Percentiles rank a stretch among this genome's conserved stretches.
These are phyloP conservation scores for Picochlorum sp. DNA, from an alignment of 139 green algal genomes.

Conservation along the genomic window DNA sequence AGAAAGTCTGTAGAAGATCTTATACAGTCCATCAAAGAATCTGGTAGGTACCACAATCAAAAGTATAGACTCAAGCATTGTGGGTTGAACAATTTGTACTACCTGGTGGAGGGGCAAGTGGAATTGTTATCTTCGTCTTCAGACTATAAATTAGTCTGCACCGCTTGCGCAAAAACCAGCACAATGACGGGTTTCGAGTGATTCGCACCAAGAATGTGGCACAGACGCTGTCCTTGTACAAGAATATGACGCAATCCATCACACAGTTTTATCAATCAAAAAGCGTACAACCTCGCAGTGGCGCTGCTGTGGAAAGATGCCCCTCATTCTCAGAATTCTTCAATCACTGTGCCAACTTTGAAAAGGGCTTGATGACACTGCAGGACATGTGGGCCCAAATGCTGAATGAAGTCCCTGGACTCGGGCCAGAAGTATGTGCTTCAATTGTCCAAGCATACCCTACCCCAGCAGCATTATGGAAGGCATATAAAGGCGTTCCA, in stretches of 20 bases:
- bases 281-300: neutral
- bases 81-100: constrained; percentile 50
- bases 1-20: constrained; percentile 64
- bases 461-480: constrained; percentile 32
- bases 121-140: constrained; percentile 19
- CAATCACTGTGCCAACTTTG: neutral
- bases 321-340: neutral
- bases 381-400: constrained; percentile 48
- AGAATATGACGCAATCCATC: constrained; percentile 19
- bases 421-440: constrained; percentile 26
- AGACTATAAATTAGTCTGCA: constrained; percentile 43
- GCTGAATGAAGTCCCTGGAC: constrained; percentile 32
- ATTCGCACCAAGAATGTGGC: constrained; percentile 28
- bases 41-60: constrained; percentile 32
- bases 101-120: constrained; percentile 66
- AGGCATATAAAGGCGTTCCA: constrained; percentile 17
- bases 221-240: constrained; percentile 33
- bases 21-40: constrained; percentile 36
- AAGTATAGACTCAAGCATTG: constrained; percentile 47
- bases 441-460: constrained; percentile 35
- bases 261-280: constrained; percentile 7
- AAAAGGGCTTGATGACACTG: constrained; percentile 19
- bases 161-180: constrained; percentile 27
- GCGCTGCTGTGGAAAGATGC: neutral
- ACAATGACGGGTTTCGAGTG: constrained; percentile 41